Conservation (phyloP, 768 basidiomycete genomes). For the Punctularia strigosozonata region DNA sequence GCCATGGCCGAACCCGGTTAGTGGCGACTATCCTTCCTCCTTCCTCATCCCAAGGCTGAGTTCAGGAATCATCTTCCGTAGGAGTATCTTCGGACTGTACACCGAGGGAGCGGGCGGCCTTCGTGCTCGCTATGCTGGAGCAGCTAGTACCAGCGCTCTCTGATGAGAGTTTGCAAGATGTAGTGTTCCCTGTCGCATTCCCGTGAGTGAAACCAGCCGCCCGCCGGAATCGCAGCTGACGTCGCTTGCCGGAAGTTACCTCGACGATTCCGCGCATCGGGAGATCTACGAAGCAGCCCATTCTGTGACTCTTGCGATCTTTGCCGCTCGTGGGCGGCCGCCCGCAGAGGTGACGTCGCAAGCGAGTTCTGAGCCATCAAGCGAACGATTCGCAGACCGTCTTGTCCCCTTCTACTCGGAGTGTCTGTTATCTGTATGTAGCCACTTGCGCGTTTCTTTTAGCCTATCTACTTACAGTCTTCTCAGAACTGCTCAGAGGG, state of each 20-base stretch:
- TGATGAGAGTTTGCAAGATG: constrained; percentile 36
- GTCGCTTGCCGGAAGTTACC: constrained; percentile 31
- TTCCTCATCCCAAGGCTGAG: too few relatives aligned
- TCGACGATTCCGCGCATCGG: constrained; percentile 43
- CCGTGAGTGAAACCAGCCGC: constrained; percentile 36
- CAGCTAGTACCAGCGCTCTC: constrained; percentile 59
- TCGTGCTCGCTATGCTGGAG: constrained; percentile 63
- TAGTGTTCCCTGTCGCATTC: constrained; percentile 48
- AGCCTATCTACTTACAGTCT: not conserved
- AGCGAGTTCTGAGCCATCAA: constrained; percentile 2
- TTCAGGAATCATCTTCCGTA: too few relatives aligned
- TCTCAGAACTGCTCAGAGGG: constrained; percentile 52
- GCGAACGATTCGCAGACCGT: constrained; percentile 30
- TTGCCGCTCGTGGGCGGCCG: constrained; percentile 45
- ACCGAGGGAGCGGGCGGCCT: too few relatives aligned
- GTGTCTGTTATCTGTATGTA: constrained; percentile 57
- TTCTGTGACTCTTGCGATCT: constrained; percentile 68
- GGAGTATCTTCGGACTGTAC: too few relatives aligned
- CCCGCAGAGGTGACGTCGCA: constrained; percentile 6
- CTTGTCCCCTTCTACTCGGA: constrained; percentile 66
- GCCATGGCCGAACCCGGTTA: too few relatives aligned
- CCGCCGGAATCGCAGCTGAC: not conserved
- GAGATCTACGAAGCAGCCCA: constrained; percentile 84
- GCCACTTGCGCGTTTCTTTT: not conserved
- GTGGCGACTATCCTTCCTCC: too few relatives aligned